phyloP scores from a whole-genome alignment of 495 filamentous ascomycete species.

The Xylaria nigripes region DNA sequence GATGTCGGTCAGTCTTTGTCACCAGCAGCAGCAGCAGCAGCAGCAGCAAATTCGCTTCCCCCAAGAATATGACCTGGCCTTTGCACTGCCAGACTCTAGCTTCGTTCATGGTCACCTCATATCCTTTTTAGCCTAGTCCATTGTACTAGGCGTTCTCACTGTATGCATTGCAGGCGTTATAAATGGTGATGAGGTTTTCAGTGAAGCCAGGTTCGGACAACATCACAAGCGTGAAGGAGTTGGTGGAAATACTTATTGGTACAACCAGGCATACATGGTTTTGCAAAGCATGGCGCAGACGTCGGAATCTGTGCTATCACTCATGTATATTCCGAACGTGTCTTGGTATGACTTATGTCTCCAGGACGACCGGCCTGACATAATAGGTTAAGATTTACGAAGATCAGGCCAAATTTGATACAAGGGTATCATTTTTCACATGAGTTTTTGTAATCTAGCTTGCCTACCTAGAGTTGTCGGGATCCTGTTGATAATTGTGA shows the following conservation, averaged over 20 bases:
- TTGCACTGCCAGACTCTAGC: not conserved
- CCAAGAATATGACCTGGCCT: constrained; percentile 25
- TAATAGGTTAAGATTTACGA: not conserved
- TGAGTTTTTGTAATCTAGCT: not conserved
- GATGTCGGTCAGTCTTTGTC: constrained; percentile 40
- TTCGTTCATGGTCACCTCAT: not conserved
- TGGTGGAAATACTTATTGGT: constrained; percentile 4
- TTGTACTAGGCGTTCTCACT: constrained; percentile 2
- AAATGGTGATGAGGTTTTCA: constrained; percentile 4
- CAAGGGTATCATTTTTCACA: not conserved
- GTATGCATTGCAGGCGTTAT: constrained; percentile 14
- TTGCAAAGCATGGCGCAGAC: constrained; percentile 1
- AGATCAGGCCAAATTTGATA: not conserved
- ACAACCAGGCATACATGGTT: constrained; percentile 6
- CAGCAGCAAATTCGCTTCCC: constrained; percentile 38
- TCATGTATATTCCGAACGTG: not conserved
- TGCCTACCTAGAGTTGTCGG: not conserved
- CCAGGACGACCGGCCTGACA: not conserved
- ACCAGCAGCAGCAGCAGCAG: constrained; percentile 30
- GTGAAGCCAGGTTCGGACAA: constrained; percentile 8
- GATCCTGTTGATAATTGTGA: not conserved
- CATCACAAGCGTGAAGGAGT: constrained; percentile 14
- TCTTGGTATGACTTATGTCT: not conserved
- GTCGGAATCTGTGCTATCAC: not conserved
- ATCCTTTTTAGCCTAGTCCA: constrained; percentile 1